phyloP scores from a whole-genome alignment of 257 asterid genomes.

The Scutellaria minor region DNA sequence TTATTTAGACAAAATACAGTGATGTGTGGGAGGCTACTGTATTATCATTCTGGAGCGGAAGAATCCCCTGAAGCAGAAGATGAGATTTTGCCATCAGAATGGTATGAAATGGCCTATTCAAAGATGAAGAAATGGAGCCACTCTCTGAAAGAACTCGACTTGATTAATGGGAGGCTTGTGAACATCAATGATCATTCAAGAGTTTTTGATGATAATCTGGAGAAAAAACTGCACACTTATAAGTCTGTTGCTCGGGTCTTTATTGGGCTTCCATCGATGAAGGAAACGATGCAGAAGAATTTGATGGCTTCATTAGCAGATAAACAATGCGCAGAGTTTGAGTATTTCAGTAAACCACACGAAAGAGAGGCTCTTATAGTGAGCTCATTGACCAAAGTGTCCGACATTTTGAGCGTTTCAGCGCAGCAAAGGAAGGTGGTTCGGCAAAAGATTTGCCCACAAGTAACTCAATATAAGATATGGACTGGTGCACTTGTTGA shows the following conservation, averaged over 20 bases:
- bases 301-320: slow-evolving; percentile 40
- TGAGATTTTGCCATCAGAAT: slow-evolving; percentile 52
- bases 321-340: slow-evolving; percentile 27
- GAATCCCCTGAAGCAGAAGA: slow-evolving; percentile 40
- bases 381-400: slow-evolving; percentile 62
- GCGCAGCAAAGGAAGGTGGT: slow-evolving; percentile 83
- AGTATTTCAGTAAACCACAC: slow-evolving; percentile 45
- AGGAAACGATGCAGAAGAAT: slow-evolving; percentile 54
- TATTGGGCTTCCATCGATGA: slow-evolving; percentile 63
- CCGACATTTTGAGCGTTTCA: slow-evolving; percentile 63
- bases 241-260: slow-evolving; percentile 61
- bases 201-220: slow-evolving; percentile 59
- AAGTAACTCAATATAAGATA: slow-evolving; percentile 72
- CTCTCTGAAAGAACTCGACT: slow-evolving; percentile 61
- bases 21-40: slow-evolving; percentile 35
- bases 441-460: slow-evolving; percentile 68
- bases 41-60: slow-evolving; percentile 42
- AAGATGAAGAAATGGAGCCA: slow-evolving; percentile 66
- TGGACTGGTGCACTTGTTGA: slow-evolving; percentile 68
- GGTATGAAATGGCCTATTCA: slow-evolving; percentile 61
- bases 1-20: slow-evolving; percentile 24
- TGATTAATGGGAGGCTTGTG: slow-evolving; percentile 72
- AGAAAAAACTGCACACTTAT: slow-evolving; percentile 55
- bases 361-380: slow-evolving; percentile 58
- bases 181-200: slow-evolving; percentile 53